Conservation (phyloP, 1,284 basidiomycete genomes). For the Microbotryum saponariae region DNA sequence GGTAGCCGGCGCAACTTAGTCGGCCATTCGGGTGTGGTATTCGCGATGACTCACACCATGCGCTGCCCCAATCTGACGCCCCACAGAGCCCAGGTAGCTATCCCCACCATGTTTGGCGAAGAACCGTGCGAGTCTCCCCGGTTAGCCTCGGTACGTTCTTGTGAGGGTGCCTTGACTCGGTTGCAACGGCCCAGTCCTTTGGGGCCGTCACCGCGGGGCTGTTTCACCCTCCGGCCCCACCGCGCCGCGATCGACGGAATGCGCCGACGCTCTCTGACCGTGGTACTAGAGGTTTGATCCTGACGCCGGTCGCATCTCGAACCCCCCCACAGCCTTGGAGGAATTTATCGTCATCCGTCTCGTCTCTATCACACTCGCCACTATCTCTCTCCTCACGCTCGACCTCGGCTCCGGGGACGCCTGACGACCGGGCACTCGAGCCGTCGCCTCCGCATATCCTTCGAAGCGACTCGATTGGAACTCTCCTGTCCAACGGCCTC, state of each 20-base stretch:
- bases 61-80: not conserved
- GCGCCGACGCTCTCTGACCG: too few species aligned
- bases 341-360: slow-evolving; percentile 1
- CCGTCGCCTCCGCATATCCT: not conserved
- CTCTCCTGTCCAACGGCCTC: slow-evolving; percentile 4
- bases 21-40: not conserved
- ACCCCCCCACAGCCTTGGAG: slow-evolving; percentile 6
- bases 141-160: slow-evolving; percentile 15
- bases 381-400: slow-evolving; percentile 5
- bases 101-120: slow-evolving; percentile 20
- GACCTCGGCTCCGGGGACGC: not conserved
- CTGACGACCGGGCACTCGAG: not conserved
- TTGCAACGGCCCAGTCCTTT: too few species aligned
- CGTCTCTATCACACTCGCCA: slow-evolving; percentile 13
- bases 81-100: not conserved
- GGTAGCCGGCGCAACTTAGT: too few species aligned
- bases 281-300: too few species aligned
- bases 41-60: not conserved
- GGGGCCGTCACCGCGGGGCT: not conserved
- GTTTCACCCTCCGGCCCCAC: not conserved
- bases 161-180: too few species aligned
- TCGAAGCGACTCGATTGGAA: slow-evolving; percentile 2
- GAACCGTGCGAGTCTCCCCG: slow-evolving; percentile 15
- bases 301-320: not conserved
- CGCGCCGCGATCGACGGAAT: not conserved